Conservation (phyloP, 2,329 filamentous ascomycete genomes). For the Acrodontium crateriforme region DNA sequence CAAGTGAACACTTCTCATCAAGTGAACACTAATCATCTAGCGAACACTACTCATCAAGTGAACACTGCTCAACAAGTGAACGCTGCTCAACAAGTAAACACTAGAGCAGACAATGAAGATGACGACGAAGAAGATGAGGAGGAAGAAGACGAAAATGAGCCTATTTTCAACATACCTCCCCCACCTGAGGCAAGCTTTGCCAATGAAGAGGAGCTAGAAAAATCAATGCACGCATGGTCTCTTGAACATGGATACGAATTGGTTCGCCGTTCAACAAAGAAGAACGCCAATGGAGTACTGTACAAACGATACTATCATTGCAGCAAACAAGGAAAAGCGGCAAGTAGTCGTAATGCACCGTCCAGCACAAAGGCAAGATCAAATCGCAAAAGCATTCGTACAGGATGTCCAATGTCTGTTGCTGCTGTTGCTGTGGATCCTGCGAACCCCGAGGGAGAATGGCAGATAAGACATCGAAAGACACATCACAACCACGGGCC, state of each 20-base stretch:
- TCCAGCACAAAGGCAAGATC: constrained; percentile 13
- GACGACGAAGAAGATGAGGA: constrained; percentile 14
- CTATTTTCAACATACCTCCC: constrained; percentile 19
- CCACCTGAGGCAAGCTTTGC: constrained; percentile 19
- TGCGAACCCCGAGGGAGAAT: constrained; percentile 16
- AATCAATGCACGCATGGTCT: constrained; percentile 20
- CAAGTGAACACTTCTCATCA: not conserved
- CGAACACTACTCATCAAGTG: constrained; percentile 10
- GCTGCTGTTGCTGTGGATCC: constrained; percentile 19
- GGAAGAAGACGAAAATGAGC: constrained; percentile 11
- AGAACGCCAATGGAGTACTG: constrained; percentile 18
- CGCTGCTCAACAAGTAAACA: constrained; percentile 1
- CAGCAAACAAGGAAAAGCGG: constrained; percentile 19
- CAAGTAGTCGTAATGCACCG: constrained; percentile 12
- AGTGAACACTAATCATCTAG: constrained; percentile 7
- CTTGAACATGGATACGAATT: constrained; percentile 22
- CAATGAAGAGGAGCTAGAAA: constrained; percentile 16
- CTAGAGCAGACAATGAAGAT: constrained; percentile 6
- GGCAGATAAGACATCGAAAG: constrained; percentile 21
- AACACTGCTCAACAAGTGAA: not conserved
- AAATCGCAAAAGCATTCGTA: constrained; percentile 18
- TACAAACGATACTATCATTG: constrained; percentile 24
- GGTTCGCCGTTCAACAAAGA: constrained; percentile 20
- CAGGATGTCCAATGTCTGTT: constrained; percentile 20
- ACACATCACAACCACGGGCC: constrained; percentile 22